Percentiles rank a stretch among this genome's conserved stretches.
phyloP scores from a whole-genome alignment of 192 early-diverging fungal genomes.

The Coemansia sp. region DNA sequence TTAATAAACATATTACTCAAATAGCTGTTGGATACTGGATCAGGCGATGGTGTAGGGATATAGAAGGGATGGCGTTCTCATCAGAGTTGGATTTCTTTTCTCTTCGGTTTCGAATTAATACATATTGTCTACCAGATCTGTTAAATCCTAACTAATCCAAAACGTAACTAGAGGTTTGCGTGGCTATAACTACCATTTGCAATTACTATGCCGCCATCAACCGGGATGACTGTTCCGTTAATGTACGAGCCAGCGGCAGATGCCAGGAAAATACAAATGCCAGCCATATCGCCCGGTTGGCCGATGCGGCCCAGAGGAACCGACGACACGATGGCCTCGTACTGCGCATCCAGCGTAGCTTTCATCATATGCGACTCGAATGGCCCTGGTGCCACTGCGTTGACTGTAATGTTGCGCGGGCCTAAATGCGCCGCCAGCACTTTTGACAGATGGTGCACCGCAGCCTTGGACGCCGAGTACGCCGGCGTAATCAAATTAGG shows the following conservation, averaged over 20 bases:
- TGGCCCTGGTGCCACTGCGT: conserved; percentile 68
- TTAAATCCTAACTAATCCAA: too few relatives aligned
- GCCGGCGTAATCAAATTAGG: conserved; percentile 61
- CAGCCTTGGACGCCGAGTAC: conserved; percentile 78
- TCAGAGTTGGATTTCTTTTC: too few relatives aligned
- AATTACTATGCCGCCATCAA: conserved; percentile 72
- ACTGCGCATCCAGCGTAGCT: conserved; percentile 55
- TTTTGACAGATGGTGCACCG: conserved; percentile 68
- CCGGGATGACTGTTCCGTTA: conserved; percentile 75
- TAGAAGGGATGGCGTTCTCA: too few relatives aligned
- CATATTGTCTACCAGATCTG: too few relatives aligned
- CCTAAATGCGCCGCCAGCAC: conserved; percentile 66
- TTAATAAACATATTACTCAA: too few relatives aligned
- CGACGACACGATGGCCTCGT: conserved; percentile 53
- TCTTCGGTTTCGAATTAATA: too few relatives aligned
- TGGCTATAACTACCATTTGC: conserved; percentile 23
- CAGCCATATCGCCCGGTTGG: conserved; percentile 80
- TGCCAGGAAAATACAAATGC: conserved; percentile 74
- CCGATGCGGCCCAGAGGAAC: conserved; percentile 80
- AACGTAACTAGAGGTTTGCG: conserved; percentile 12
- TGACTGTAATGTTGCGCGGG: conserved; percentile 57
- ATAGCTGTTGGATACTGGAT: too few relatives aligned
- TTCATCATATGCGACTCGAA: conserved; percentile 81
- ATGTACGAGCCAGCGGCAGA: conserved; percentile 74
- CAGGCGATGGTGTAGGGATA: too few relatives aligned